phyloP scores from a whole-genome alignment of 257 asterid genomes.

The Penstemon barbatus region DNA sequence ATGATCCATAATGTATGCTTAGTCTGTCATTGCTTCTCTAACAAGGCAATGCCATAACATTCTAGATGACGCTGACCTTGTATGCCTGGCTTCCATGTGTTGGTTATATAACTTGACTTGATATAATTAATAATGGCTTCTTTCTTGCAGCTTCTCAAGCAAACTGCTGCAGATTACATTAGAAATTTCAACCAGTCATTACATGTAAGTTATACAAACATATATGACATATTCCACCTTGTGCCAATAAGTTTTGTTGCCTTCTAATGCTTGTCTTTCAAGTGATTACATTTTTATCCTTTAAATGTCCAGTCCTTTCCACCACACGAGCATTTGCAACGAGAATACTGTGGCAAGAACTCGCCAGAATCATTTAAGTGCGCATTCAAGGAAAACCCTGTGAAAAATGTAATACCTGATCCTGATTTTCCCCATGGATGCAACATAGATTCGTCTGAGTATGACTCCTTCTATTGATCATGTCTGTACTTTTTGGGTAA shows the following conservation, averaged over 20 bases:
- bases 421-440: slow-evolving; percentile 90
- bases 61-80: not conserved
- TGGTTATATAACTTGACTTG: not conserved
- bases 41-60: slow-evolving; percentile 3
- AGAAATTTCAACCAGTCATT: slow-evolving; percentile 61
- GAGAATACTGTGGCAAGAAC: slow-evolving; percentile 58
- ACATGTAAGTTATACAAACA: slow-evolving; percentile 54
- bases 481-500: slow-evolving; percentile 27
- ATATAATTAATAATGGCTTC: slow-evolving; percentile 22
- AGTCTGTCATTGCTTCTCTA: slow-evolving; percentile 25
- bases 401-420: slow-evolving; percentile 68
- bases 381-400: slow-evolving; percentile 58
- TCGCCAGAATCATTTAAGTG: slow-evolving; percentile 51
- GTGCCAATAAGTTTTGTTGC: slow-evolving; percentile 18
- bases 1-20: not conserved
- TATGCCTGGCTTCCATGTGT: not conserved
- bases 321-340: slow-evolving; percentile 71
- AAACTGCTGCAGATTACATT: slow-evolving; percentile 71
- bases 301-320: slow-evolving; percentile 61
- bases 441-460: slow-evolving; percentile 80
- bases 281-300: slow-evolving; percentile 28
- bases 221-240: not conserved
- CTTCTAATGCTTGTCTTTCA: slow-evolving; percentile 1
- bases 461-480: slow-evolving; percentile 38
- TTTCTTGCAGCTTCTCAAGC: slow-evolving; percentile 75